These are phyloP conservation scores for Russula virescens DNA, from an alignment of 768 basidiomycete genomes.

Conservation along the genomic window DNA sequence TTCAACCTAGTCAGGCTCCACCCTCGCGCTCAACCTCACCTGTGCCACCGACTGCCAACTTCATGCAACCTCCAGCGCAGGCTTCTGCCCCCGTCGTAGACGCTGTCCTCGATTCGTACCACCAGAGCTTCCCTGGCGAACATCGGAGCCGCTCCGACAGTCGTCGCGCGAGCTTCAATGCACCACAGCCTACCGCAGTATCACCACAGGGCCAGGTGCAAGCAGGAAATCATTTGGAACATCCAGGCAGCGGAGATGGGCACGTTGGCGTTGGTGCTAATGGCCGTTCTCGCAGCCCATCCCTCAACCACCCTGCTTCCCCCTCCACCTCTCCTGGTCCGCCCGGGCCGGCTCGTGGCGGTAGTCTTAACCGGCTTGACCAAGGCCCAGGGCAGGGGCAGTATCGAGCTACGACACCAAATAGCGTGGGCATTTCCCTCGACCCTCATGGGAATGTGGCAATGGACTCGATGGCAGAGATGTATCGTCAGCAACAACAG, in stretches of 20 bases:
- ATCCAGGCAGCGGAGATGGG: conserved; percentile 57
- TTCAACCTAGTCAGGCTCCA: conserved; percentile 49
- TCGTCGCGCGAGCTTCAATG: conserved; percentile 32
- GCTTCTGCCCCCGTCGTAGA: conserved; percentile 52
- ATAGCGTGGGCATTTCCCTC: conserved; percentile 74
- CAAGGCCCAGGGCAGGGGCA: conserved; percentile 26
- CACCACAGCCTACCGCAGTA: conserved; percentile 26
- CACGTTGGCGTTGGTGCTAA: conserved; percentile 82
- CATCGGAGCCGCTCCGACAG: conserved; percentile 42
- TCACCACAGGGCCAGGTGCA: conserved; percentile 29
- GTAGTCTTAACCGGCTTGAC: conserved; percentile 13
- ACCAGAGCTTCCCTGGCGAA: conserved; percentile 87
- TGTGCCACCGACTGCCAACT: conserved; percentile 60
- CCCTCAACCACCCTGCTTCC: conserved; percentile 35
- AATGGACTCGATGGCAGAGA: conserved; percentile 70
- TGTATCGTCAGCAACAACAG: conserved; percentile 31
- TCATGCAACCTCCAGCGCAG: conserved; percentile 57
- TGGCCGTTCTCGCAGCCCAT: conserved; percentile 57
- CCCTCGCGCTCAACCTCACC: conserved; percentile 72
- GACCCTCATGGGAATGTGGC: conserved; percentile 77
- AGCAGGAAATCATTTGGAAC: conserved; percentile 31
- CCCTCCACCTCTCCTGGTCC: conserved; percentile 50
- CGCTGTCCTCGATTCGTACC: conserved; percentile 69
- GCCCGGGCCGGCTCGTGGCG: conserved; percentile 21
- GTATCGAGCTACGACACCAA: conserved; percentile 64